phyloP scores from a whole-genome alignment of 495 filamentous ascomycete genomes.

The Rostrohypoxylon terebratum region DNA sequence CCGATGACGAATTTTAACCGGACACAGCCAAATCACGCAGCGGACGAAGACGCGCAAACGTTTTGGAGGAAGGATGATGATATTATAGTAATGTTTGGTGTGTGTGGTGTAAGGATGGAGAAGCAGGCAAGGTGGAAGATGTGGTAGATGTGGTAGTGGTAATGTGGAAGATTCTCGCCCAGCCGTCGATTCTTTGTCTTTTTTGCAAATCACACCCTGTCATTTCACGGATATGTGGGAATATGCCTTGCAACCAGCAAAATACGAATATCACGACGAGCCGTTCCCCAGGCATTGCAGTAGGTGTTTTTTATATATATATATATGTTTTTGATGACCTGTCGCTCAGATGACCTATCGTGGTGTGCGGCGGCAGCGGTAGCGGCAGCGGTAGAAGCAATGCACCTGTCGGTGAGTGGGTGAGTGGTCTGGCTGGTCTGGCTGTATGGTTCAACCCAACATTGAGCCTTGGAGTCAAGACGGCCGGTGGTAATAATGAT shows the following conservation, averaged over 20 bases:
- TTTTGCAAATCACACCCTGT: slow-evolving; percentile 42
- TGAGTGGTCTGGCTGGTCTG: slow-evolving; percentile 15
- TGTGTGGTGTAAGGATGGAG: slow-evolving; percentile 20
- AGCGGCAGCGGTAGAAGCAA: slow-evolving; percentile 27
- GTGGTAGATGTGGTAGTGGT: not conserved
- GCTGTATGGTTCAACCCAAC: slow-evolving; percentile 33
- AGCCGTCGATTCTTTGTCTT: slow-evolving; percentile 15
- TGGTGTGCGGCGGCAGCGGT: slow-evolving; percentile 44
- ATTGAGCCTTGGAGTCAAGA: slow-evolving; percentile 31
- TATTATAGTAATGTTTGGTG: not conserved
- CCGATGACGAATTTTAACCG: slow-evolving; percentile 20
- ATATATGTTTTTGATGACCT: slow-evolving; percentile 29
- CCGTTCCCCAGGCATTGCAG: not conserved
- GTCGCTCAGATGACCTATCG: slow-evolving; percentile 34
- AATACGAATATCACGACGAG: slow-evolving; percentile 18
- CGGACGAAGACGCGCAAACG: slow-evolving; percentile 8
- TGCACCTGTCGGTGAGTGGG: slow-evolving; percentile 45
- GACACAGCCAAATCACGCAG: slow-evolving; percentile 15
- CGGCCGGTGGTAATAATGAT: slow-evolving; percentile 20
- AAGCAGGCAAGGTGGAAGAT: slow-evolving; percentile 16
- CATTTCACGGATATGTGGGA: slow-evolving; percentile 39
- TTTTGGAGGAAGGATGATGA: not conserved
- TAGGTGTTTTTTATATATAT: slow-evolving; percentile 7
- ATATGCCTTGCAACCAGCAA: slow-evolving; percentile 4
- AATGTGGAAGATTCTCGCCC: slow-evolving; percentile 7